Evolutionary conservation across 495 filamentous ascomycete genomes (phyloP).

Genomic region (Trichocladium uniseriatum): DNA sequence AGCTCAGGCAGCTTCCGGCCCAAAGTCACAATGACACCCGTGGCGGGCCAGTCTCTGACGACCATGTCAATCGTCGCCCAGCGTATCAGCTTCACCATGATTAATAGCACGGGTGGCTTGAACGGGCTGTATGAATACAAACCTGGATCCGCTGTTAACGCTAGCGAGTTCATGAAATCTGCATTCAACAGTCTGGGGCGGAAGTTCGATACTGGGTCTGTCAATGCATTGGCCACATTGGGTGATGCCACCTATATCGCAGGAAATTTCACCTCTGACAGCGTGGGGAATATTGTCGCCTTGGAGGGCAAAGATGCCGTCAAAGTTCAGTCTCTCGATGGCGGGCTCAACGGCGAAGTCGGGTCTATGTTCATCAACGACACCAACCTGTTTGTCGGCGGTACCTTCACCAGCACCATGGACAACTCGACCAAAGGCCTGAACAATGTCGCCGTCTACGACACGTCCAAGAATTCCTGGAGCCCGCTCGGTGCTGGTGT

Average conservation of each 20-base stretch:
- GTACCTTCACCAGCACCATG: constrained; percentile 70
- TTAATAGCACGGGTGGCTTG: constrained; percentile 59
- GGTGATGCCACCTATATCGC: constrained; percentile 61
- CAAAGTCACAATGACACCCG: constrained; percentile 66
- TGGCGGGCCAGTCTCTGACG: constrained; percentile 48
- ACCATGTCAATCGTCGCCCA: constrained; percentile 78
- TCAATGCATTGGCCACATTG: constrained; percentile 52
- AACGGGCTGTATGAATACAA: constrained; percentile 91
- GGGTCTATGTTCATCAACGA: constrained; percentile 55
- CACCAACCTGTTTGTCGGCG: constrained; percentile 69
- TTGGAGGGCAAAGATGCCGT: constrained; percentile 54
- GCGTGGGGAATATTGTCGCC: constrained; percentile 63
- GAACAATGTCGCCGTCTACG: constrained; percentile 66
- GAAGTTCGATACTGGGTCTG: constrained; percentile 53
- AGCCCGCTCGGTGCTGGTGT: constrained; percentile 74
- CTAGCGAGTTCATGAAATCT: constrained; percentile 58
- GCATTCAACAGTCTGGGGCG: constrained; percentile 64
- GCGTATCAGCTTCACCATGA: constrained; percentile 65
- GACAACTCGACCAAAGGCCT: constrained; percentile 51
- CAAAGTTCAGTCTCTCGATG: constrained; percentile 49
- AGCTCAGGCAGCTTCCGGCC: constrained; percentile 67
- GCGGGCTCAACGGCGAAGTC: constrained; percentile 77
- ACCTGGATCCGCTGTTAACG: constrained; percentile 50
- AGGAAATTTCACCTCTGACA: constrained; percentile 69
- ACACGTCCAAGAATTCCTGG: constrained; percentile 61